These are phyloP conservation scores for Pyrrhoderma noxium DNA, from an alignment of 1,284 basidiomycete genomes.

Conservation along the genomic window DNA sequence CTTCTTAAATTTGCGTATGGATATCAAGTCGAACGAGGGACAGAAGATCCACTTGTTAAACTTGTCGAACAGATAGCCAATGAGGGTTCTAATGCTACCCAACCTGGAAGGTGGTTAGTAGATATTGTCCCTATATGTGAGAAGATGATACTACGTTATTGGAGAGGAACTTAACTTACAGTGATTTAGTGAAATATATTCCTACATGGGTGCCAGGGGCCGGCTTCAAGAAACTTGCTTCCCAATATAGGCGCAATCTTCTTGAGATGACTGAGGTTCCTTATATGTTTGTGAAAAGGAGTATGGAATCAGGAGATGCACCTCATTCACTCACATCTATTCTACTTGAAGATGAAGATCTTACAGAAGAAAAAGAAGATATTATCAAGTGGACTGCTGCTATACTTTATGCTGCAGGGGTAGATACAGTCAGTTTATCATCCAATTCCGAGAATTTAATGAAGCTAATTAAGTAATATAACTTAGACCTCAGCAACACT, in stretches of 20 bases:
- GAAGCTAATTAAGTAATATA: no score
- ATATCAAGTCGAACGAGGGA: constrained; percentile 23
- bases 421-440: constrained; percentile 19
- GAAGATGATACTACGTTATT: constrained; percentile 3
- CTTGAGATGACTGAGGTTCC: constrained; percentile 15
- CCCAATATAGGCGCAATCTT: constrained; percentile 10
- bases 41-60: constrained; percentile 23
- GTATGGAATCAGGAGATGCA: no score
- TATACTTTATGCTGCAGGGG: constrained; percentile 21
- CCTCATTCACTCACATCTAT: no score
- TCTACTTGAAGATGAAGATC: constrained; percentile 13
- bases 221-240: neutral
- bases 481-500: constrained; percentile 19
- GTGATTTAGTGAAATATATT: constrained; percentile 7
- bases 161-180: neutral
- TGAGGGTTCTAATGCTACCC: constrained; percentile 18
- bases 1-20: constrained; percentile 30
- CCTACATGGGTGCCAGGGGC: constrained; percentile 8
- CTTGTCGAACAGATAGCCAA: constrained; percentile 22
- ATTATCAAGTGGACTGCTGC: constrained; percentile 34
- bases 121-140: constrained; percentile 29
- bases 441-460: no score
- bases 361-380: constrained; percentile 26
- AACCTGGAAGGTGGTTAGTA: constrained; percentile 28
- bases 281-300: no score